Evolutionary conservation across 805 yeast genomes (phyloP).

Genomic region (Schwanniomyces pseudopolymorphus): DNA sequence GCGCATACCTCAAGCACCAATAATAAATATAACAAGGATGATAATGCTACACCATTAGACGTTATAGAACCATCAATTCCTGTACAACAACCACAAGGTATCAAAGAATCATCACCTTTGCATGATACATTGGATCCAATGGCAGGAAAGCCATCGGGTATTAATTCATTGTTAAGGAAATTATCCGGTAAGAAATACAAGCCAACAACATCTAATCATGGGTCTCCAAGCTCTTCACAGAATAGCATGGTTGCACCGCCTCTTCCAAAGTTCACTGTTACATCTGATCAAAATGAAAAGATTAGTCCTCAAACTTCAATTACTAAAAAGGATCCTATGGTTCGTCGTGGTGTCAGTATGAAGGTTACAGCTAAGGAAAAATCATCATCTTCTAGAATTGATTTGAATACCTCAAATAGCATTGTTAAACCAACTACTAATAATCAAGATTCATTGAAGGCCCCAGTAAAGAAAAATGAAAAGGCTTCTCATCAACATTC

Average conservation of each 20-base stretch:
- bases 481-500: slow-evolving; percentile 27
- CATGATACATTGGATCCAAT: slow-evolving; percentile 35
- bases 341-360: slow-evolving; percentile 62
- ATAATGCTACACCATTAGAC: slow-evolving; percentile 11
- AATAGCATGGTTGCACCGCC: slow-evolving; percentile 9
- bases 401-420: slow-evolving; percentile 9
- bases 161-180: slow-evolving; percentile 37
- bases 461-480: slow-evolving; percentile 15
- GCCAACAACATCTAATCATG: slow-evolving; percentile 9
- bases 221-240: slow-evolving; percentile 5
- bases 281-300: slow-evolving; percentile 11
- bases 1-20: slow-evolving; percentile 35
- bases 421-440: slow-evolving; percentile 3
- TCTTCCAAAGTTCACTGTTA: slow-evolving; percentile 7
- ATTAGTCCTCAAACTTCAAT: slow-evolving; percentile 12
- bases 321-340: slow-evolving; percentile 37
- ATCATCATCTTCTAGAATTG: slow-evolving; percentile 22
- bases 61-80: slow-evolving; percentile 14
- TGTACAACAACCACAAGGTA: slow-evolving; percentile 29
- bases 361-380: slow-evolving; percentile 59
- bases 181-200: slow-evolving; percentile 34
- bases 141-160: slow-evolving; percentile 23
- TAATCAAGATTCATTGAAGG: slow-evolving; percentile 6
- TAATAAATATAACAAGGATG: slow-evolving; percentile 10
- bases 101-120: slow-evolving; percentile 16